phyloP scores from a whole-genome alignment of 1,139 yeast genomes.

The Fermentozyma sake region DNA sequence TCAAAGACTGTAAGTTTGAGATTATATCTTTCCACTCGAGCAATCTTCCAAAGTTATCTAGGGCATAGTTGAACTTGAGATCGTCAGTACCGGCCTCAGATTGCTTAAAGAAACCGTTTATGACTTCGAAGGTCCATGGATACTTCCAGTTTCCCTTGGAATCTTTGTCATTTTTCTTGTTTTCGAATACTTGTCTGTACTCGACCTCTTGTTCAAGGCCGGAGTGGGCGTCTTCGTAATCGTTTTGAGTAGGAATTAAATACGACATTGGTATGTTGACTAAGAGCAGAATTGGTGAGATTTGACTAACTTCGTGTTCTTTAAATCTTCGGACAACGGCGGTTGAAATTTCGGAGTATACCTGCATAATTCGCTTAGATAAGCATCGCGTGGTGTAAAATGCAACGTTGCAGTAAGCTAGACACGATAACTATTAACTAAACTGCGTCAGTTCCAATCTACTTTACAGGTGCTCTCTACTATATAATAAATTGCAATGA shows the following conservation, averaged over 20 bases:
- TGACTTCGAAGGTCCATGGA: slow-evolving; percentile 36
- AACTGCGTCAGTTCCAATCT: too few species aligned
- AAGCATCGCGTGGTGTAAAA: too few species aligned
- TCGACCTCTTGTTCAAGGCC: slow-evolving; percentile 11
- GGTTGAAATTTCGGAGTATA: too few species aligned
- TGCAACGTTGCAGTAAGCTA: too few species aligned
- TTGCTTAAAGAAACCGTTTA: slow-evolving; percentile 36
- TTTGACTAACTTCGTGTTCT: too few species aligned
- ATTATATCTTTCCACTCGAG: slow-evolving; percentile 30
- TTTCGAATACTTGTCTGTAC: slow-evolving; percentile 8
- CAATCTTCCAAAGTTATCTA: slow-evolving; percentile 35
- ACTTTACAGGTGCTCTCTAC: too few species aligned
- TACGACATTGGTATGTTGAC: slow-evolving; percentile 13
- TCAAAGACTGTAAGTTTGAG: slow-evolving; percentile 23
- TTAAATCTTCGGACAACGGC: too few species aligned
- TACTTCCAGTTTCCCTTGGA: slow-evolving; percentile 6
- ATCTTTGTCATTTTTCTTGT: slow-evolving; percentile 5
- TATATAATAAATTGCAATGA: slow-evolving; percentile 1
- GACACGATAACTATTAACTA: too few species aligned
- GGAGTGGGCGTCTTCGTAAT: slow-evolving; percentile 20
- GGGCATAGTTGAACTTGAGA: slow-evolving; percentile 31
- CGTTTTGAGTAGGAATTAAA: slow-evolving; percentile 17
- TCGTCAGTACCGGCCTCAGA: slow-evolving; percentile 35
- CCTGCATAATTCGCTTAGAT: too few species aligned
- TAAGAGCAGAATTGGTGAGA: too few species aligned